Base-by-base conservation (phyloP, 2,329 filamentous ascomycete genomes). In the Beauveria brongniartii region DNA sequence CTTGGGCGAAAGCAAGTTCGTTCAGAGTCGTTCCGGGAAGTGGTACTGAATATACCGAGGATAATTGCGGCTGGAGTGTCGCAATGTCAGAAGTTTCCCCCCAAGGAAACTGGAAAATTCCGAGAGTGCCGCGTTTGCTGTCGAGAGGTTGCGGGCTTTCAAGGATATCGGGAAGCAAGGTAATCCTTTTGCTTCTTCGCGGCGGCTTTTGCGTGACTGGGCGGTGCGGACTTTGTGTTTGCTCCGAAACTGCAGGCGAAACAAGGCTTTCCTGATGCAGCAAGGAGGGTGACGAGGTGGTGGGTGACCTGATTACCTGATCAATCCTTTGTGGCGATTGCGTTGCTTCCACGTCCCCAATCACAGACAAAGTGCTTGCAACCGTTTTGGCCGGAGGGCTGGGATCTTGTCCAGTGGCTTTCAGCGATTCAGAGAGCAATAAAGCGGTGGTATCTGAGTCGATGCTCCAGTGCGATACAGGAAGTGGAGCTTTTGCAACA, bases 81-180 rank as follows among this genome's bases (percentile, higher is more conserved):
- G 80, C 79, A 58, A 77, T 78, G 69, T 86, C 83, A 22, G 84
- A 87, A 66, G 73, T 80, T 71, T 87, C 84, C 16, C 85, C 85
- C 82, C 83, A 87, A 2, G 85, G 83, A 65, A 87, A 87, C 66
- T 85, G 82, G 73, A 86, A 88, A 66, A 87, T 82, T 5, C 84
- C 85, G 20, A 87, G 76, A 12, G 83, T 86, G 14, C 78, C 82
- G 47, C 79, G 77, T 70, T 81, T 83, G 68, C 85, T 75, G 5
- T 80, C 79, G 5, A 87, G 73, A 41, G 83, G 84, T 67, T 82
- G 73, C 4, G 85, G 85, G 64, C 78, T 85, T 69, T 87, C 85
- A 40, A 85, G 68, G 63, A 87, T 87, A 68, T 87, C 85, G 16
- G 85, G 83, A 5, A 88, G 77, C 51, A 80, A 69, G 8, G 83